A percentile compares a stretch with the other conserved stretches of the same genome.
Evolutionary conservation across 2,329 filamentous ascomycete genomes (phyloP).

Genomic region (Fusarium citri): DNA sequence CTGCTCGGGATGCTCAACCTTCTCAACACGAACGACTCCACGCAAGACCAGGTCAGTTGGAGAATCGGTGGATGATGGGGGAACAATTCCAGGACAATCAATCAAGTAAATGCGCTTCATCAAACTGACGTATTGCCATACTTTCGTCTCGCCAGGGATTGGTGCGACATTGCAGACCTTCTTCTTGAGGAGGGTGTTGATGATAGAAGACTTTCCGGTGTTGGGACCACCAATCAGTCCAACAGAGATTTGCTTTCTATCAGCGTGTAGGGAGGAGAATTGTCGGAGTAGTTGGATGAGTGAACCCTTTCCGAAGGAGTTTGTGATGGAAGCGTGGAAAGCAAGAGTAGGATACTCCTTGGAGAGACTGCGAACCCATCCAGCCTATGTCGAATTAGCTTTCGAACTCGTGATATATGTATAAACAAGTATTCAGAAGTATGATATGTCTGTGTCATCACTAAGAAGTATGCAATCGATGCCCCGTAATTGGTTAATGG

Average conservation of each 20-base stretch:
- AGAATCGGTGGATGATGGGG: conserved; percentile 84
- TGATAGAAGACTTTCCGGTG: conserved; percentile 95
- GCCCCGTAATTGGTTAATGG: conserved; percentile 55
- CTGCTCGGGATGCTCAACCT: conserved; percentile 95
- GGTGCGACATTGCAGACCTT: conserved; percentile 94
- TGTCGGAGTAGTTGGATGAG: conserved; percentile 92
- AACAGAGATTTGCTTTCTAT: conserved; percentile 94
- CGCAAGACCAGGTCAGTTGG: conserved; percentile 89
- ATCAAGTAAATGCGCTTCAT: conserved; percentile 94
- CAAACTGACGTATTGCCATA: conserved; percentile 97
- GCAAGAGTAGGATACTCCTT: conserved; percentile 94
- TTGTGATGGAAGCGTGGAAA: conserved; percentile 94
- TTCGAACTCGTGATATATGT: conserved; percentile 23
- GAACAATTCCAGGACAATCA: conserved; percentile 96
- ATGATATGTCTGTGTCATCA: conserved; percentile 86
- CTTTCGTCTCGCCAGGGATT: conserved; percentile 96
- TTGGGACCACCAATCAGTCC: conserved; percentile 86
- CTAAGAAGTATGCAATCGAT: conserved; percentile 93
- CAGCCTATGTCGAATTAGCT: conserved; percentile 70
- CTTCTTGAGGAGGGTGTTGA: conserved; percentile 95
- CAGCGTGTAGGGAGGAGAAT: conserved; percentile 88
- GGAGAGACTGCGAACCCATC: conserved; percentile 89
- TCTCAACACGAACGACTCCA: conserved; percentile 93
- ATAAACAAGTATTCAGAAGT: not conserved
- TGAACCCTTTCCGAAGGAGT: conserved; percentile 96